phyloP scores from a whole-genome alignment of 2,329 filamentous ascomycete genomes.

The Fusarium illudens region DNA sequence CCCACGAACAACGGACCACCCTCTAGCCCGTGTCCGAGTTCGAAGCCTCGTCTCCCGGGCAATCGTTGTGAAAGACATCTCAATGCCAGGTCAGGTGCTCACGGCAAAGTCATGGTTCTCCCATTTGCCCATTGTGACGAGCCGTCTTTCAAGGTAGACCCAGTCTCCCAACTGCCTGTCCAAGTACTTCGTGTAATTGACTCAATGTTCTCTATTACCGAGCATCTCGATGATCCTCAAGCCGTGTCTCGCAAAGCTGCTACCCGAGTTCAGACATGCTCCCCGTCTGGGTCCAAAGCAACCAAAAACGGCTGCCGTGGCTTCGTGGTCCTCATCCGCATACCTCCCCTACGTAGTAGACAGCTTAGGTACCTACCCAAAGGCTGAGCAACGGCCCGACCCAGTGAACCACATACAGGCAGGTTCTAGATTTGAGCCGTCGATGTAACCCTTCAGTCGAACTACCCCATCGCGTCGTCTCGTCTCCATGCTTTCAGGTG shows the following conservation, averaged over 20 bases:
- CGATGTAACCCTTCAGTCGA: slow-evolving; percentile 33
- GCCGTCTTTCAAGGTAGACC: neutral
- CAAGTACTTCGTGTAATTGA: slow-evolving; percentile 1
- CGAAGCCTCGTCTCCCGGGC: slow-evolving; percentile 8
- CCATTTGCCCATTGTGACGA: slow-evolving; percentile 23
- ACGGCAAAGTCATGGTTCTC: slow-evolving; percentile 5
- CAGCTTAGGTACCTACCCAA: slow-evolving; percentile 19
- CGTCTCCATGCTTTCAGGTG: slow-evolving; percentile 24
- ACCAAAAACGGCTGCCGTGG: slow-evolving; percentile 15
- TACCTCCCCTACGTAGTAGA: slow-evolving; percentile 16
- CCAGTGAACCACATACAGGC: slow-evolving; percentile 32
- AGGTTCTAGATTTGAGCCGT: slow-evolving; percentile 32
- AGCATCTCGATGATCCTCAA: slow-evolving; percentile 11
- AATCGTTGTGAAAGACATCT: slow-evolving; percentile 2
- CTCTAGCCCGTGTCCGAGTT: neutral
- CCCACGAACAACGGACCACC: neutral
- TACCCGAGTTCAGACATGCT: neutral
- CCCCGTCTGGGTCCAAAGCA: neutral
- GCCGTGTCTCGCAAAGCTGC: neutral
- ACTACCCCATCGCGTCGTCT: slow-evolving; percentile 19
- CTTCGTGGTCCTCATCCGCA: slow-evolving; percentile 17
- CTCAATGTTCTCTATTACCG: neutral
- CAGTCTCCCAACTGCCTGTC: neutral
- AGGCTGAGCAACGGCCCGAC: slow-evolving; percentile 32
- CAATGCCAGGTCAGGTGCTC: slow-evolving; percentile 9